These are phyloP conservation scores for Paecilomyces sp. DNA, from an alignment of 2,329 filamentous ascomycete species.

Conservation along the genomic window DNA sequence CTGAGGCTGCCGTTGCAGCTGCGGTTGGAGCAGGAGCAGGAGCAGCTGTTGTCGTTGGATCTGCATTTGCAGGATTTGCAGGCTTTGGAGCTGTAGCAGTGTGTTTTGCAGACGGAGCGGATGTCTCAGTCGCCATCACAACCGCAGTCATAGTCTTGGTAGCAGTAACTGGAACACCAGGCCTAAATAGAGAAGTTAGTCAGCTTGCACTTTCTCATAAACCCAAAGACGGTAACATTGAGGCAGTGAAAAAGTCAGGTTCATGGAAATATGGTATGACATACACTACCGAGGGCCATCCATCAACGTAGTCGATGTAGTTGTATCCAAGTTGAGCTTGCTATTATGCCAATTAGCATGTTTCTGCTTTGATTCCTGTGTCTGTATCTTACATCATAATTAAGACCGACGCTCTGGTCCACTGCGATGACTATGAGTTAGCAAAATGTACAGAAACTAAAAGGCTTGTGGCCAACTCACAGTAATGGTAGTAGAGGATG, in stretches of 20 bases:
- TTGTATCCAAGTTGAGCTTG: background rate
- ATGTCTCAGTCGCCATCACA: background rate
- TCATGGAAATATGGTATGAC: background rate
- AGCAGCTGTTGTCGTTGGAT: too few relatives aligned
- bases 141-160: background rate
- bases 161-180: background rate
- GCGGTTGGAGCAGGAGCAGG: too few relatives aligned
- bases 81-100: background rate
- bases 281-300: background rate
- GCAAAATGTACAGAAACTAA: background rate
- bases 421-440: constrained; percentile 10
- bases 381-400: constrained; percentile 10
- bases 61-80: background rate
- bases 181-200: background rate
- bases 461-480: constrained; percentile 10
- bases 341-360: background rate
- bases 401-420: constrained; percentile 25
- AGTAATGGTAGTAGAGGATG: constrained; percentile 34
- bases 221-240: background rate
- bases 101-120: background rate
- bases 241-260: background rate
- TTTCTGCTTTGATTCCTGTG: background rate
- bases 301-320: background rate
- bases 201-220: background rate
- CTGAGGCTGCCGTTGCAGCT: too few relatives aligned